Base-by-base conservation (phyloP, 2,329 filamentous ascomycete species). In the Aspergillus fumigatus region DNA sequence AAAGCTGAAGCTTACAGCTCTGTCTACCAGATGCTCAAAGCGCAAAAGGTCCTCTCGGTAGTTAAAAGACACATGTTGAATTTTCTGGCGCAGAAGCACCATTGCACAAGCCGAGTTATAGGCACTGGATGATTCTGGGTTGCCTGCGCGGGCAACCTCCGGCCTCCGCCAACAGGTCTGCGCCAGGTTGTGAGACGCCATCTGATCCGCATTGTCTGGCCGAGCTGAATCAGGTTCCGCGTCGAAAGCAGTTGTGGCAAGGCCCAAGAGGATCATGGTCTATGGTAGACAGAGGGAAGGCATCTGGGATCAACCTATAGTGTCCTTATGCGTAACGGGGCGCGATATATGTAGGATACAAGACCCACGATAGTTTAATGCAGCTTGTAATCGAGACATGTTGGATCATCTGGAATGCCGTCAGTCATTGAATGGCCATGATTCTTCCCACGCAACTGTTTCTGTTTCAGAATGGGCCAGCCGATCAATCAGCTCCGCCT, bases 371-470 rank as follows among this genome's bases (percentile, higher is more conserved):
- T 41, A 41, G 11, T 41, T 17, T 41, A 41, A 7, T 41, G n/a
- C 14, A 41, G 11, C 14, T 1, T 41, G 38, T 41, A 41, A n/a
- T 17, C 11, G 6, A 41, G 38, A 27, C 8, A 27, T 27, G n/a
- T n/a, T n/a, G n/a, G n/a, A n/a, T n/a, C n/a, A n/a, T n/a, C n/a
- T n/a, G 26, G 8, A 27, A 27, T 0, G 1, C 4, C 8, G 26
- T 55, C 50, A 58, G 19, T 55, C 19, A 50, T 51, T 25, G 23
- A 9, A 79, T 82, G 55, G 77, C 72, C 59, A 62, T 54, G 56
- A 10, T 41, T 56, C 41, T 32, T 58, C 50, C 58, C 59, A 63
- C 3, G 47, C 60, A 43, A 40, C 14, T 17, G 4, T 52, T 14
- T 63, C 62, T 23, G 19, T 32, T 32, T 62, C 53, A 27, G 56